A percentile compares a stretch with the other conserved stretches of the same genome.
Conservation (phyloP, 2,329 filamentous ascomycete genomes). For the Fusarium subtropicale region DNA sequence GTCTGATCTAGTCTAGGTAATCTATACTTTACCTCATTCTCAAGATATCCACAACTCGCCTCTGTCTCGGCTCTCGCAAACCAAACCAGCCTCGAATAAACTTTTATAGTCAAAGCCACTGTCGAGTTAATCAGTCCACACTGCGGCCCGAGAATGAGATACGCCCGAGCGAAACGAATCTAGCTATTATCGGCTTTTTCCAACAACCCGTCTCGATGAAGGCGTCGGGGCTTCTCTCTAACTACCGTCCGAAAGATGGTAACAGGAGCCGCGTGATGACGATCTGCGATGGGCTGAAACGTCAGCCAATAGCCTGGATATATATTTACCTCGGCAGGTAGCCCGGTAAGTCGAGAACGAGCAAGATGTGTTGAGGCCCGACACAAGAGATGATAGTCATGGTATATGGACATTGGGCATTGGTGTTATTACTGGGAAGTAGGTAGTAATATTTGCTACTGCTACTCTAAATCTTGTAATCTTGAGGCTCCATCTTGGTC, state of each 20-base stretch:
- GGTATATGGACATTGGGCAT: not conserved
- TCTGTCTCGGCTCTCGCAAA: slow-evolving; percentile 8
- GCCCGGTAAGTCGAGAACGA: not conserved
- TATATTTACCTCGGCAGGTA: not conserved
- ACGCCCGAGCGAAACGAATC: slow-evolving; percentile 16
- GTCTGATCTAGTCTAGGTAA: too few relatives aligned
- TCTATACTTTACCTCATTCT: not conserved
- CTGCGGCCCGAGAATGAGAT: slow-evolving; percentile 24
- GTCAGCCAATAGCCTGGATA: slow-evolving; percentile 32
- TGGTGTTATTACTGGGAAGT: not conserved
- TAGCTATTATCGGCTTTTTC: slow-evolving; percentile 19
- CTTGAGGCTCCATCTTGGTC: not conserved
- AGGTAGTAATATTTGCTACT: not conserved
- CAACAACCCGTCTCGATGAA: not conserved
- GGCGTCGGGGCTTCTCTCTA: not conserved
- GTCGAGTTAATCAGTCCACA: slow-evolving; percentile 25
- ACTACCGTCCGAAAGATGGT: not conserved
- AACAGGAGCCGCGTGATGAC: slow-evolving; percentile 2
- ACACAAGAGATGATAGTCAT: not conserved
- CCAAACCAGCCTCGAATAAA: not conserved
- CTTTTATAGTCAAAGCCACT: slow-evolving; percentile 32
- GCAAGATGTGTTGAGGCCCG: slow-evolving; percentile 9
- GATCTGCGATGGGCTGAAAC: slow-evolving; percentile 43
- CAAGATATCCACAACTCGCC: not conserved
- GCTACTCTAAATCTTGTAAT: not conserved